Evolutionary conservation across 2,329 filamentous ascomycete species (phyloP).

Genomic region (Talaromyces sp.): DNA sequence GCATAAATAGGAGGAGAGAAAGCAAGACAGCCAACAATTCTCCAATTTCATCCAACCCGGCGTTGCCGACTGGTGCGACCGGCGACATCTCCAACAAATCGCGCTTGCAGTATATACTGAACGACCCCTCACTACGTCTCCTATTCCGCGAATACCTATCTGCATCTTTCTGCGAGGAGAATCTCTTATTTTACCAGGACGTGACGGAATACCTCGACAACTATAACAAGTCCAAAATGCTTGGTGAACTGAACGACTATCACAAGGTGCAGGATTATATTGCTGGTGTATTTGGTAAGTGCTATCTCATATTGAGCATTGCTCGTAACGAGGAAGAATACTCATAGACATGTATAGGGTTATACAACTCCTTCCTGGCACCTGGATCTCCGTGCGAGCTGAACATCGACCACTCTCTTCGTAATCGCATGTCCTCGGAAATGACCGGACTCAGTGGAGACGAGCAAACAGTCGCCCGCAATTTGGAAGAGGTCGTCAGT

Average conservation of each 20-base stretch:
- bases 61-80: slow-evolving; percentile 34
- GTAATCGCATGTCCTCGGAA: slow-evolving; percentile 85
- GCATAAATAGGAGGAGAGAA: slow-evolving; percentile 6
- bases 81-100: slow-evolving; percentile 87
- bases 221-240: slow-evolving; percentile 54
- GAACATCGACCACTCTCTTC: slow-evolving; percentile 93
- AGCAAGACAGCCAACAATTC: neutral
- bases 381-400: slow-evolving; percentile 94
- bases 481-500: slow-evolving; percentile 78
- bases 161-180: slow-evolving; percentile 96
- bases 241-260: slow-evolving; percentile 54
- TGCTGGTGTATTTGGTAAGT: slow-evolving; percentile 81
- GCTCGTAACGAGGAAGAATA: neutral
- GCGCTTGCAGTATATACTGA: slow-evolving; percentile 86
- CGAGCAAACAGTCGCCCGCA: slow-evolving; percentile 86
- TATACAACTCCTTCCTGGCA: slow-evolving; percentile 96
- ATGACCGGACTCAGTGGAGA: slow-evolving; percentile 98
- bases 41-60: slow-evolving; percentile 32
- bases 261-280: slow-evolving; percentile 92
- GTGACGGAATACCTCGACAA: slow-evolving; percentile 81
- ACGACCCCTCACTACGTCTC: slow-evolving; percentile 79
- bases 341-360: slow-evolving; percentile 47
- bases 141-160: slow-evolving; percentile 91
- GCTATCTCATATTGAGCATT: slow-evolving; percentile 13
- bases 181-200: slow-evolving; percentile 90